Conservation (phyloP, 495 filamentous ascomycete species). For the Xylaria flabelliformis region DNA sequence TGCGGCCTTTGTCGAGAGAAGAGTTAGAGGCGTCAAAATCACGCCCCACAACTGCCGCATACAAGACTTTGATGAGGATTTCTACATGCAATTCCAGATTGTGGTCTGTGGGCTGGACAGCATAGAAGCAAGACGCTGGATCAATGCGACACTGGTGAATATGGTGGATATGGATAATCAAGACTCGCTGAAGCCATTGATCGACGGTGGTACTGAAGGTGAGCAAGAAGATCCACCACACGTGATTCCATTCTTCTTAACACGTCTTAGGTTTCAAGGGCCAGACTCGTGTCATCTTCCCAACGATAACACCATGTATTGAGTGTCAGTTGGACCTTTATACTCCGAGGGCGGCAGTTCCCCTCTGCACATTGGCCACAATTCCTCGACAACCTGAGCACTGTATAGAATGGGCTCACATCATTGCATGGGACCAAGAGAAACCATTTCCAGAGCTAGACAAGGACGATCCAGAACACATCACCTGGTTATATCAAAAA, state of each 20-base stretch:
- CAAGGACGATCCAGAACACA: slow-evolving; percentile 95
- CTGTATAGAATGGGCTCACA: slow-evolving; percentile 99
- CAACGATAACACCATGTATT: slow-evolving; percentile 91
- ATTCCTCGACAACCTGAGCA: slow-evolving; percentile 98
- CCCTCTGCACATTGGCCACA: slow-evolving; percentile 94
- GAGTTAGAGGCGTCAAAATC: slow-evolving; percentile 89
- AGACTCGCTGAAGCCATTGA: slow-evolving; percentile 86
- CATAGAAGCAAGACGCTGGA: slow-evolving; percentile 97
- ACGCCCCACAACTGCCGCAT: slow-evolving; percentile 93
- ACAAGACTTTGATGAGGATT: slow-evolving; percentile 96
- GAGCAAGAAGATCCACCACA: slow-evolving; percentile 22
- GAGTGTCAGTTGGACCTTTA: slow-evolving; percentile 99
- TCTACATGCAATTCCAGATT: slow-evolving; percentile 96
- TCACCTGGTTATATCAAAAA: slow-evolving; percentile 93
- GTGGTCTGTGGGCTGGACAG: slow-evolving; percentile 97
- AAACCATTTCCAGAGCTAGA: slow-evolving; percentile 73
- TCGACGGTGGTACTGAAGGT: slow-evolving; percentile 98
- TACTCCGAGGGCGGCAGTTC: slow-evolving; percentile 89
- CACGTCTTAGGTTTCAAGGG: slow-evolving; percentile 79
- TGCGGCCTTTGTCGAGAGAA: slow-evolving; percentile 84
- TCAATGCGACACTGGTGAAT: slow-evolving; percentile 89
- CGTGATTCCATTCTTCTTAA: slow-evolving; percentile 40
- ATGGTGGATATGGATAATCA: slow-evolving; percentile 78
- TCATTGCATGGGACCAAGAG: slow-evolving; percentile 72
- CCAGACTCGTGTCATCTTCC: slow-evolving; percentile 90